Base-by-base conservation (phyloP, 352 stramenopile genomes). In the Detonula confervacea region DNA sequence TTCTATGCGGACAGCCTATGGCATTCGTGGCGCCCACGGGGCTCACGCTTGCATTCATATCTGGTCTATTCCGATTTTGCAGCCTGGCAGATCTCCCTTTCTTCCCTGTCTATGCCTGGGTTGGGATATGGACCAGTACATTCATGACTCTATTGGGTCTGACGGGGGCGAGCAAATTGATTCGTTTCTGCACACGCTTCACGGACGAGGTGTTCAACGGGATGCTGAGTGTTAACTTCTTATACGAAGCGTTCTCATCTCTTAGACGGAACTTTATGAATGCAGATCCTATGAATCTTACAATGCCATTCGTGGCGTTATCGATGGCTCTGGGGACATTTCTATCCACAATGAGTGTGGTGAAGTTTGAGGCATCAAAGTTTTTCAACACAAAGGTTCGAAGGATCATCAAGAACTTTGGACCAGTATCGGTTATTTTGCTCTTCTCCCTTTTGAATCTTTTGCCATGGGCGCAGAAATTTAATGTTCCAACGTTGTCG, bases 161-260 rank as follows among this genome's bases (percentile, higher is more conserved):
- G 12, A 75, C 70, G 46, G 88, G 88, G 44, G 86, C 85, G 2
- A 91, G 85, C 47, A 90, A 91, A 57, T 73, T 95, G 25, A 96
- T 96, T 77, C 80, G 86, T 33, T 96, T 89, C 73, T 95, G 90
- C 49, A 96, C 93, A 55, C 84, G 91, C 25, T 96, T 96, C 82
- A 96, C 93, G 0, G 93, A 96, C 62, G 93, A 96, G 57, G 84
- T 96, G 7, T 96, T 96, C 83, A 96, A 96, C 73, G 87, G 84
- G 29, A 77, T 96, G 18, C 80, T 96, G 0, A 93, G 87, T 65
- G 33, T 96, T 18, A 96, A 95, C 75, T 96, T 96, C 69, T 90
- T 96, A 52, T 95, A 94, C 55, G 92, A 96, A 73, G 93, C 91
- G 2, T 33, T 85, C 1, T 77, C 74, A 35, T 92, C 86, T 37